Evolutionary conservation across 768 basidiomycete species (phyloP).

Genomic region (Pisolithus microcarpus): DNA sequence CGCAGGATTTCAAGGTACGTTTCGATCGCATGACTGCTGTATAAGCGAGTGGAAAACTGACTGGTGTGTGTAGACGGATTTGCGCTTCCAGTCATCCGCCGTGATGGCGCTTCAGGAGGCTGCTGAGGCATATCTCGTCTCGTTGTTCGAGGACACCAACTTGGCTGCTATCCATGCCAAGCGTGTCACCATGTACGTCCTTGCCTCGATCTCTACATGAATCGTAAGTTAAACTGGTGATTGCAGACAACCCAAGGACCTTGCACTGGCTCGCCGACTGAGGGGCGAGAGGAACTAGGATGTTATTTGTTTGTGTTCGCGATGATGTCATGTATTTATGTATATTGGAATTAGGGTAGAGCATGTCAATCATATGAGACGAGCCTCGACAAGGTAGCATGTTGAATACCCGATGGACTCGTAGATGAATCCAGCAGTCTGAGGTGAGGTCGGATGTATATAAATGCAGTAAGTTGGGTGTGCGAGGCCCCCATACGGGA

Average conservation of each 20-base stretch:
- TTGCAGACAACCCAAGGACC: slow-evolving; percentile 67
- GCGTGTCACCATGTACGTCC: slow-evolving; percentile 58
- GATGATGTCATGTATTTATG: background rate
- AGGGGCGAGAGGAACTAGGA: slow-evolving; percentile 62
- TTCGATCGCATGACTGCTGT: background rate
- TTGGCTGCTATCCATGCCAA: slow-evolving; percentile 77
- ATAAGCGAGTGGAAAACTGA: background rate
- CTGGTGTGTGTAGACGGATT: slow-evolving; percentile 43
- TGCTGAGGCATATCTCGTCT: slow-evolving; percentile 72
- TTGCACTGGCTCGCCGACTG: slow-evolving; percentile 65
- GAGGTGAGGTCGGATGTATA: too few species aligned
- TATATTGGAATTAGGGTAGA: background rate
- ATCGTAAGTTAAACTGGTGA: slow-evolving; percentile 10
- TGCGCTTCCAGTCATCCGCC: slow-evolving; percentile 83
- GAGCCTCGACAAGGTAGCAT: too few species aligned
- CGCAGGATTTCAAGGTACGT: slow-evolving; percentile 77
- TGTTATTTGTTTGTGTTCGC: background rate
- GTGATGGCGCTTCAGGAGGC: slow-evolving; percentile 80
- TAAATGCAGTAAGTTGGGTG: too few species aligned
- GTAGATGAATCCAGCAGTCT: too few species aligned
- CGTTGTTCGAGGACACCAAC: slow-evolving; percentile 70
- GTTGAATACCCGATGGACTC: too few species aligned
- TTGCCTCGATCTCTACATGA: background rate
- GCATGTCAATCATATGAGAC: background rate
- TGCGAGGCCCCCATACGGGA: too few species aligned